Evolutionary conservation across 2,329 filamentous ascomycete species (phyloP), one percentile per base, ranked within the genome.

Genomic region (Fusarium beomiforme): DNA sequence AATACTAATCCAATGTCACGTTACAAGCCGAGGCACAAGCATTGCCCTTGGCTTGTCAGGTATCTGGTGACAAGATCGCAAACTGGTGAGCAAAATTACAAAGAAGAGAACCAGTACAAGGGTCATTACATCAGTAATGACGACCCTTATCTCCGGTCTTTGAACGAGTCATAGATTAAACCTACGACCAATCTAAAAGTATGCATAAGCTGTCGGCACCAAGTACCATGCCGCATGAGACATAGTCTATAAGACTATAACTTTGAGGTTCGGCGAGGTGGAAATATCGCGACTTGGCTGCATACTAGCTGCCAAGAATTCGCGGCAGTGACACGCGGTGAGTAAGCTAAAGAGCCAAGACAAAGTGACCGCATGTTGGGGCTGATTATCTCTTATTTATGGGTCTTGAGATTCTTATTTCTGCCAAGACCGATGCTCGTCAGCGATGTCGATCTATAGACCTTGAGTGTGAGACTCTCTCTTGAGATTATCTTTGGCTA

Each of bases 391-490:
- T 19, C 14, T 3, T 8, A 50, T 50, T 24, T 50, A 36, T 24
- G 47, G 21, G 47, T 50, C 31, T 16, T 50, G 17, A 50, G 21
- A 36, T 50, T 50, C 4, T 16, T 6, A 50, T 11, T 0, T 0
- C 2, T 14, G 47, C 47, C 31, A 34, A 34, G 47, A 6, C 21
- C 10, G 1, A 2, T 34, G 23, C n/a, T 34, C 8, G 8, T 19
- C 29, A 10, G 8, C 21, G 1, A 34, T 16, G 6, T 23, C n/a
- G 29, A 16, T n/a, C 17, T 29, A 0, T 6, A 7, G 13, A 6
- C 2, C 2, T 17, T 3, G 9, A 5, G n/a, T 16, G n/a, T n/a
- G n/a, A n/a, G n/a, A n/a, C n/a, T n/a, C n/a, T n/a, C n/a, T 4
- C 8, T 3, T 10, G 41, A 24, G 41, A 17, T 13, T 17, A 11